Evolutionary conservation across 306 rosid species (phyloP).

Genomic region (Potentilla sterilis): DNA sequence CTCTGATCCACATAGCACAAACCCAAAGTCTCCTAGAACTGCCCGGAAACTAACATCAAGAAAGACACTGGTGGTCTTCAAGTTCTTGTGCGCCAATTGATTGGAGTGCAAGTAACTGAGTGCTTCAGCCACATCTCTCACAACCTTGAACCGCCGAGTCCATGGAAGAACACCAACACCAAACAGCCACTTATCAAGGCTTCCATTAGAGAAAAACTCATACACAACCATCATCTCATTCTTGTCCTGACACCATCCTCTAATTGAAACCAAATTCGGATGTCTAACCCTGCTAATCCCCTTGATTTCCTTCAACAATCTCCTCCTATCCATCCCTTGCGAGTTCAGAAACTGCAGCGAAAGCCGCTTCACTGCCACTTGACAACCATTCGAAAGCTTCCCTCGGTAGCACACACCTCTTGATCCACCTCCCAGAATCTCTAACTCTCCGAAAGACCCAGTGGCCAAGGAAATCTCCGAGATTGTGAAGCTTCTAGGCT

Average conservation of each 20-base stretch:
- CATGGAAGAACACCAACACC: conserved; percentile 79
- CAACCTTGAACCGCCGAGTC: conserved; percentile 62
- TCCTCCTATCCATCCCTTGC: conserved; percentile 48
- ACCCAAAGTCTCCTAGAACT: conserved; percentile 64
- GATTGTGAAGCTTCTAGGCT: conserved; percentile 49
- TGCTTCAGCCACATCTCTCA: conserved; percentile 62
- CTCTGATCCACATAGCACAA: conserved; percentile 52
- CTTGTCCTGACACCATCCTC: conserved; percentile 70
- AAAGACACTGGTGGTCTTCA: conserved; percentile 72
- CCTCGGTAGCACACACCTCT: conserved; percentile 62
- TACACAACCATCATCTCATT: conserved; percentile 53
- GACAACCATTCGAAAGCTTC: conserved; percentile 55
- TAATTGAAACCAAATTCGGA: conserved; percentile 61
- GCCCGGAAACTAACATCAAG: conserved; percentile 70
- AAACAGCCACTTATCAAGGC: conserved; percentile 75
- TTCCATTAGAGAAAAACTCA: conserved; percentile 64
- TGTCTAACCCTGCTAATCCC: conserved; percentile 51
- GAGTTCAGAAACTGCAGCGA: conserved; percentile 51
- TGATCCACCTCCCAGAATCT: conserved; percentile 52
- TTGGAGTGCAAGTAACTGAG: conserved; percentile 50
- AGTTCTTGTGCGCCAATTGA: conserved; percentile 65
- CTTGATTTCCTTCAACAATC: conserved; percentile 63
- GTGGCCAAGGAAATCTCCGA: conserved; percentile 55
- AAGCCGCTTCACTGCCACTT: conserved; percentile 64
- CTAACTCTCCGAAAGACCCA: conserved; percentile 49